Conservation (phyloP, 306 rosid species). For the Alnus glutinosa region DNA sequence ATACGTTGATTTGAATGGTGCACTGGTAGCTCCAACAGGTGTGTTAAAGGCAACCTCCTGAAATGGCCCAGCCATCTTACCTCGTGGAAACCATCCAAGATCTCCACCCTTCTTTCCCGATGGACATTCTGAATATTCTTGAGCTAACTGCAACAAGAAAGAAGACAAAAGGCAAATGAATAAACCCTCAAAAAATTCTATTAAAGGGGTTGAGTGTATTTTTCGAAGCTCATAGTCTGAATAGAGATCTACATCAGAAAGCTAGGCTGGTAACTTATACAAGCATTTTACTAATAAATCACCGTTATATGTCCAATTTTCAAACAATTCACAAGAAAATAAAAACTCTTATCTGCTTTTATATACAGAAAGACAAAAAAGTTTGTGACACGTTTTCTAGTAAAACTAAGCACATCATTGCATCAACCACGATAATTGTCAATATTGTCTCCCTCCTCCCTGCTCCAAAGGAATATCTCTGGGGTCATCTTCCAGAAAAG, state of each 20-base stretch:
- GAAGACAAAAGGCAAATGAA: not conserved
- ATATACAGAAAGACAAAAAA: not conserved
- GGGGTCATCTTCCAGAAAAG: not conserved
- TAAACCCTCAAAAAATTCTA: not conserved
- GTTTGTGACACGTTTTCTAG: not conserved
- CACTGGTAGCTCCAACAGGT: conserved; percentile 75
- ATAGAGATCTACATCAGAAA: not conserved
- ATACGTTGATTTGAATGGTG: conserved; percentile 95
- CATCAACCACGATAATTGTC: not conserved
- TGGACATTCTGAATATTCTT: conserved; percentile 94
- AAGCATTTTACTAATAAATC: not conserved
- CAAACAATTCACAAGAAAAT: not conserved
- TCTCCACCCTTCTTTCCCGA: conserved; percentile 99
- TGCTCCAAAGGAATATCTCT: not conserved
- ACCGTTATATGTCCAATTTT: not conserved
- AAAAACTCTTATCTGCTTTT: not conserved
- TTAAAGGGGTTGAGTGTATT: too few relatives aligned
- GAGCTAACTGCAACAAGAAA: conserved; percentile 61
- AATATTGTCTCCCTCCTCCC: not conserved
- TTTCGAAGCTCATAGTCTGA: not conserved
- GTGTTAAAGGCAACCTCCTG: conserved; percentile 95
- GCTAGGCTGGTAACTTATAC: not conserved
- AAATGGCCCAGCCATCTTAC: conserved; percentile 99
- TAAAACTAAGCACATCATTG: not conserved
- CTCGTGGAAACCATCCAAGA: conserved; percentile 98